Base-by-base conservation (phyloP, 768 basidiomycete genomes). In the Tubosaeta sp. region DNA sequence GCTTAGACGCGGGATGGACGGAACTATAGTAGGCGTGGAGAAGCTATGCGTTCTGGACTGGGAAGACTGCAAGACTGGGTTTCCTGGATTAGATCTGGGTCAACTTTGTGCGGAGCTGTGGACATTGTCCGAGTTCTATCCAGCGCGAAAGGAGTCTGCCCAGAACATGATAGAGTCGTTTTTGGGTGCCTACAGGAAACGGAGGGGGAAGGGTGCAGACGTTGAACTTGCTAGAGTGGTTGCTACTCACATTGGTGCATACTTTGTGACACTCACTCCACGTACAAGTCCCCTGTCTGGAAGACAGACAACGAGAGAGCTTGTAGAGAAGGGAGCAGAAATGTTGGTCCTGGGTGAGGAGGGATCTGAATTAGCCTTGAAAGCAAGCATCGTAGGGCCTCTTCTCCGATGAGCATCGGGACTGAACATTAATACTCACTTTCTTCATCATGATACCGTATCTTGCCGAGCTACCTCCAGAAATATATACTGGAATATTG, bases 401-500 rank as follows among this genome's bases (percentile, higher is more conserved):
- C n/a, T 35, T n/a, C 35, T 35, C n/a, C 18, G 35, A 35, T 35
- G 31, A 14, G 31, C 31, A 13, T 13, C 8, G 32, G n/a, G 6
- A 34, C 31, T 13, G 31, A n/a, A 13, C 34, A 34, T n/a, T 16
- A 19, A n/a, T 36, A 41, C 14, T 14, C 9, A 11, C 34, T 5
- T 35, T 22, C 1, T 25, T 43, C 34, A 12, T 18, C n/a, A 66
- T 64, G 60, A 46, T 46, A 8, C 53, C 55, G 35, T 55, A 44
- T 31, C 49, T 74, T 42, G 62, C 61, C 25, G 59, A 53, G 25
- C 69, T 91, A 19, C 88, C 90, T 9, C 63, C 80, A 4, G 89
- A 92, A 66, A 72, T 92, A 8, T 84, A 86, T 64, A 71, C 76
- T 16, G 67, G 71, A 14, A 82, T 90, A 58, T 67, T 91, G 38